Evolutionary conservation across 768 basidiomycete genomes (phyloP), one percentile per base, ranked within the genome.

Genomic region (Hericium alpestre): DNA sequence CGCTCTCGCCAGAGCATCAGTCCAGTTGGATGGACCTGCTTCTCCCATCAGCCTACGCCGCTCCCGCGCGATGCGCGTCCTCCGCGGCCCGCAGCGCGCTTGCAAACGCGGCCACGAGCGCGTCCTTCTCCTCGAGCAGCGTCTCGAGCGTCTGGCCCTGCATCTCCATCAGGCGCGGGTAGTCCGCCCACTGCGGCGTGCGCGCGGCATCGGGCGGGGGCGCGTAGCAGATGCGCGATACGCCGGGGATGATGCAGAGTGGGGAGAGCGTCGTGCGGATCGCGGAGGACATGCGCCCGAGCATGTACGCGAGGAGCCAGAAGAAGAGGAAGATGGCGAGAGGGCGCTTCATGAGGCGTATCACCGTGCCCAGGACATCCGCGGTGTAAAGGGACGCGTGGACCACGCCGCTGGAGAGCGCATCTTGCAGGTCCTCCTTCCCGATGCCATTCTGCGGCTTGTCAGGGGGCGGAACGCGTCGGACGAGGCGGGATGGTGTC

Each of bases 71-170:
- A 40, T 59, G 58, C n/a, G 55, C 56, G 18, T 66, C 66, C 66
- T 94, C 88, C 3, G 93, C 92, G n/a, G 84, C 86, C 47, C 73
- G 73, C 57, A 96, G 61, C 37, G 93, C 92, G 11, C 58, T 65
- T 53, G 72, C 73, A 60, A 96, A 90, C 60, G 75, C 79, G 4
- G 67, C 67, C 48, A 85, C 67, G 51, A 97, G 69, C 40, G 65
- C 67, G 43, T 75, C 76, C 22, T 67, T 72, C 49, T 82, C 79
- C 51, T 79, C 80, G 23, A 85, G 66, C 16, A 90, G 69, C 60
- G 86, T 74, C 54, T 82, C 84, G 56, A 90, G 82, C 1, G 78
- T 78, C 46, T 77, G 72, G 57, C 76, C 78, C 60, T 90, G 84
- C 4, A 82, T 73, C 13, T 83, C 73, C 38, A 82, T 70, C 15